Base-by-base conservation (phyloP, 306 rosid genomes). In the Gleditsia sinensis region DNA sequence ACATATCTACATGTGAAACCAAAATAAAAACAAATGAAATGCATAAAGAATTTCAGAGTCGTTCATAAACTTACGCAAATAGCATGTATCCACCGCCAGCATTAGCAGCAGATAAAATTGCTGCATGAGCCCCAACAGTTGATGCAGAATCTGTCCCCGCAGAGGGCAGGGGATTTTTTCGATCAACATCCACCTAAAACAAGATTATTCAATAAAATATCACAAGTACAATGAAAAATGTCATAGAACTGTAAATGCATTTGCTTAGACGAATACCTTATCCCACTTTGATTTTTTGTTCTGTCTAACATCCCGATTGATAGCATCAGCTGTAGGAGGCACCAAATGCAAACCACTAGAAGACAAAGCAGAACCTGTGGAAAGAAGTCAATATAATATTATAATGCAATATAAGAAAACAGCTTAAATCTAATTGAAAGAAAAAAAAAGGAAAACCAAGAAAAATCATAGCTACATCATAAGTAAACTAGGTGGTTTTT, bases 51-150 rank as follows among this genome's bases (percentile, higher is more conserved):
- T 33, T 19, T 50, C 56, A 3, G 9, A 50, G 56, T 50, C 20
- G 0, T 19, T 50, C 25, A 63, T n/a, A 67, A 34, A 82, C 96
- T 75, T 86, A 91, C 98, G 86, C 94, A 84, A 91, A 89, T 70
- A 84, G 91, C 92, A 85, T 79, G 88, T 91, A 91, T 59, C 97
- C 97, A 32, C 89, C 82, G 42, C 96, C 89, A 32, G 87, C 88
- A 76, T 84, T 89, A 56, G 90, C 74, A 80, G 90, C 90, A 69
- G 97, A 86, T 51, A 89, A 50, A 56, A 91, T 62, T 69, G 89
- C 72, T 49, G 89, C 85, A 69, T 88, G 93, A 73, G 91, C 83
- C 76, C 92, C 93, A 27, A 70, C 85, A 39, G 88, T 49, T 32
- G 90, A 83, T 43, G 82, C 74, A 60, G 88, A 75, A 81, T 90